Evolutionary conservation across 768 basidiomycete genomes (phyloP).

Genomic region (Sporobolomyces pararoseus): DNA sequence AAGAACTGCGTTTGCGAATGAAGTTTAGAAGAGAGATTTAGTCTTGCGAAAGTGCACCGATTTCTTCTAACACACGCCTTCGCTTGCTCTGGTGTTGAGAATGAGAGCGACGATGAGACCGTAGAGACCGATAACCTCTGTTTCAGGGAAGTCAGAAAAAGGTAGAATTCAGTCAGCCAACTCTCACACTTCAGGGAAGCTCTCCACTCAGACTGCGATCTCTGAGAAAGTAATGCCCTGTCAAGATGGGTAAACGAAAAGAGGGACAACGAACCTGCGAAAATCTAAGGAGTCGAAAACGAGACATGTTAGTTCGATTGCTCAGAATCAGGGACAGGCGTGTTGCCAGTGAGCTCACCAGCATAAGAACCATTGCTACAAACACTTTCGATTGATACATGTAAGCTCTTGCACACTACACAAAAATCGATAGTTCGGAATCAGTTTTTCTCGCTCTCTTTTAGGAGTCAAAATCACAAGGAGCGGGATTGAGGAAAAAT

Average conservation of each 20-base stretch:
- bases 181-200: no score
- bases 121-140: conserved; percentile 83
- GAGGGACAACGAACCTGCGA: conserved; percentile 46
- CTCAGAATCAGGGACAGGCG: no score
- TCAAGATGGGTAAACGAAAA: no score
- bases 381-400: conserved; percentile 86
- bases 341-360: conserved; percentile 52
- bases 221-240: no score
- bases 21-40: neutral
- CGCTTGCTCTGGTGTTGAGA: conserved; percentile 34
- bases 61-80: conserved; percentile 25
- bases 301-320: neutral
- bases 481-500: neutral
- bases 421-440: neutral
- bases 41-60: no score
- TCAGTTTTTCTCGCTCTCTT: neutral
- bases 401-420: conserved; percentile 82
- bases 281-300: conserved; percentile 54
- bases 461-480: no score
- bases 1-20: neutral
- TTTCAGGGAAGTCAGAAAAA: conserved; percentile 42
- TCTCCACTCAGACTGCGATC: no score
- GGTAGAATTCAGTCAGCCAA: neutral
- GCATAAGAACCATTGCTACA: conserved; percentile 92
- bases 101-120: conserved; percentile 71